Base-by-base conservation (phyloP, 495 filamentous ascomycete species). In the Aspergillus taichungensis region DNA sequence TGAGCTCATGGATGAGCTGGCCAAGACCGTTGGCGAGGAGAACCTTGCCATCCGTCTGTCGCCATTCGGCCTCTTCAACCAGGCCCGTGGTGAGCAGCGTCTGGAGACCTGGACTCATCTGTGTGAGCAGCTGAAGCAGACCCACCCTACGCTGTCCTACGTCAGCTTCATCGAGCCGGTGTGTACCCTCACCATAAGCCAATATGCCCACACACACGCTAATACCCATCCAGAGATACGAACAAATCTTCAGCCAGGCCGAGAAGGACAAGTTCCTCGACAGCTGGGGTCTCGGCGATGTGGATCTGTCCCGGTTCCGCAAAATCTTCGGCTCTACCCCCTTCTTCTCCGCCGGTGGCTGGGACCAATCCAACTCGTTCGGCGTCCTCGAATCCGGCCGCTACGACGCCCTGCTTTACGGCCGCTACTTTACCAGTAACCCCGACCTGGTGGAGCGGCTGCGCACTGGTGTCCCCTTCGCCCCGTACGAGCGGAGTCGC, bases 101-200 rank as follows among this genome's bases (percentile, higher is more conserved):
- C 14, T 79, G 66, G 72, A 65, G 51, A 72, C 72, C 13, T 79
- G 73, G 72, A 61, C 60, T 12, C 53, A 67, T 50, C 56, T 79
- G n/a, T 74, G 68, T 40, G 45, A 57, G 46, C 52, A 69, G 52
- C 47, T 77, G 46, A 77, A 77, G 57, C 71, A 68, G 56, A 53
- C 59, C 6, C 60, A 71, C 37, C 59, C 67, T 2, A 49, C 55
- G 10, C 57, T 81, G 40, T 71, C 68, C 9, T 77, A 75, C 46
- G 68, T 77, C 32, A 69, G 67, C 53, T 73, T 77, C 47, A 64
- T 77, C 42, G 73, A 77, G 54, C 71, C 74, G 41, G 68, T 72
- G 55, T 47, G 63, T 57, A 14, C 18, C 18, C 2, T 24, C 4
- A 4, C 4, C 4, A 24, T 24, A 24, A 24, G 18, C 18, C 18